phyloP scores from a whole-genome alignment of 2,329 filamentous ascomycete species.

The Sphaerulina populicola region DNA sequence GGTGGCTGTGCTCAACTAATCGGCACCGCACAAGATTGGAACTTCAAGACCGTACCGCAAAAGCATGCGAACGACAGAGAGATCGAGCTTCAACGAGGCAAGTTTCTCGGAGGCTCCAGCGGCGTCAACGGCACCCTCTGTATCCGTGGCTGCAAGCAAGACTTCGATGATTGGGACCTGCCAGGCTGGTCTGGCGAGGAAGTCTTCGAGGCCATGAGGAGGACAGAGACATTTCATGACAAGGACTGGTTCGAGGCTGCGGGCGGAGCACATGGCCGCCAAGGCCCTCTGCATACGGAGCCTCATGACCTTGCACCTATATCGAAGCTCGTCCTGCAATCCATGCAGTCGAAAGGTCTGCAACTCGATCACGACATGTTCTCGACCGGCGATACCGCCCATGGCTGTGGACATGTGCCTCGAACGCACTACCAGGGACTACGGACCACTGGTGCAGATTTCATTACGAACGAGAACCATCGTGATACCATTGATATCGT shows the following conservation, averaged over 20 bases:
- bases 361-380: conserved; percentile 24
- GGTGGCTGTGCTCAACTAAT: conserved; percentile 38
- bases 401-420: conserved; percentile 49
- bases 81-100: conserved; percentile 37
- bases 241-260: conserved; percentile 20
- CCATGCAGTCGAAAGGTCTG: conserved; percentile 20
- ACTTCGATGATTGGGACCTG: conserved; percentile 31
- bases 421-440: conserved; percentile 47
- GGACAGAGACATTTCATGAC: conserved; percentile 21
- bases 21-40: conserved; percentile 39
- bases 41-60: conserved; percentile 35
- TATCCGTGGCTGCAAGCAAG: conserved; percentile 37
- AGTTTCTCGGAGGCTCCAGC: conserved; percentile 37
- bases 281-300: conserved; percentile 22
- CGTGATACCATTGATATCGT: conserved; percentile 42
- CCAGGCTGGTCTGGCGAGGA: conserved; percentile 24
- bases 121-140: conserved; percentile 38
- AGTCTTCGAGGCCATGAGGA: conserved; percentile 23
- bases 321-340: conserved; percentile 18
- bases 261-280: conserved; percentile 16
- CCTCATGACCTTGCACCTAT: conserved; percentile 37
- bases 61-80: conserved; percentile 36
- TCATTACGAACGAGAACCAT: conserved; percentile 36
- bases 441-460: conserved; percentile 48
- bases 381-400: conserved; percentile 39